Base-by-base conservation (phyloP, 306 rosid genomes). In the Echinosophora koreensis region DNA sequence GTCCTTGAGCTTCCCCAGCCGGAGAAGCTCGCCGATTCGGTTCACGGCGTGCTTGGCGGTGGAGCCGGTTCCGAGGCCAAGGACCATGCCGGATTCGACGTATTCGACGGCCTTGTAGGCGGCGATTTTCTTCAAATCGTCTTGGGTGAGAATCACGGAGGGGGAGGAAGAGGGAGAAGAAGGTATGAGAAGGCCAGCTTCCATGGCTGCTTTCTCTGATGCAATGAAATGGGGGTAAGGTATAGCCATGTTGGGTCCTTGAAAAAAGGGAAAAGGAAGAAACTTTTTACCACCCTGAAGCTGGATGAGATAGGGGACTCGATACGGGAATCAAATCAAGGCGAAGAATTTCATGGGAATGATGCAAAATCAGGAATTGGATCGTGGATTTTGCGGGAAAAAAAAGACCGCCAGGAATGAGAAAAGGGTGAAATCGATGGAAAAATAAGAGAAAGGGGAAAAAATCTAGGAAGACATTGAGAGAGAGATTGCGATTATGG, bases 21-120 rank as follows among this genome's bases (percentile, higher is more conserved):
- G 84, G 74, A 93, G 80, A 3, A 93, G 96, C 80, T 91, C 92
- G 0, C 91, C 97, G 84, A 93, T 93, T 56, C 98, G 90, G 63
- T 57, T 81, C 32, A 93, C 95, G 4, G 97, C 98, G 64, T 93
- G 98, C 39, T 82, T 89, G 5, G 97, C 97, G 0, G 98, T 93
- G 54, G 98, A 93, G 8, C 98, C 97, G 5, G 98, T 93, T n/a
- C 97, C 97, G 4, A 91, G 90, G 46, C 97, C 97, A 18, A 93
- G 89, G 1, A 93, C 91, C 98, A 93, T 93, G 44, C 96, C 97
- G 75, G 98, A 93, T 46, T 89, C 89, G 14, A 91, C 93, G 69
- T 84, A 88, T 28, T 93, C 98, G 1, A 91, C 97, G 9, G 98
- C 98, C 67, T 89, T 93, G 84, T 93, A 93, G 28, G 98, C 98